Conservation (phyloP, 305 asterid genomes). For the Solanum hybrid region DNA sequence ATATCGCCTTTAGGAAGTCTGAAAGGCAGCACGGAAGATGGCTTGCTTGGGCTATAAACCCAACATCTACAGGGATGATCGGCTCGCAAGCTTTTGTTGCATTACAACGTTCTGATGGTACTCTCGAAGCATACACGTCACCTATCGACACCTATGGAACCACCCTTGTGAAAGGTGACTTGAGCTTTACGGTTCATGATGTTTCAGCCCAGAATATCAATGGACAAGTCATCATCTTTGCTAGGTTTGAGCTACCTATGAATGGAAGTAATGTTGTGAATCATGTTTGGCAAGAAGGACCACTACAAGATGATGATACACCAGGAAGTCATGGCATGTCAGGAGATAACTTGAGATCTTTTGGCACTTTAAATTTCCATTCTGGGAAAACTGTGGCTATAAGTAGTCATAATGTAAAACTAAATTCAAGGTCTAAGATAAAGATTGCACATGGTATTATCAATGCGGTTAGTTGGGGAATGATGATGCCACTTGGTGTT, state of each 20-base stretch:
- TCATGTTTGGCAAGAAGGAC: constrained; percentile 3
- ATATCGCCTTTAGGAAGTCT: neutral
- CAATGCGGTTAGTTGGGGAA: neutral
- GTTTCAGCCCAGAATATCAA: neutral
- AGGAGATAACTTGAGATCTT: neutral
- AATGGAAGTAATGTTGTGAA: neutral
- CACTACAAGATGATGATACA: neutral
- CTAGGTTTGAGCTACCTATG: neutral
- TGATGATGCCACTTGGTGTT: neutral
- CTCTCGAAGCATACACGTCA: neutral
- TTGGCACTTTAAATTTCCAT: neutral
- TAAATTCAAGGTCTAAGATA: neutral
- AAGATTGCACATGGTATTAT: neutral
- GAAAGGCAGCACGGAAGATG: neutral
- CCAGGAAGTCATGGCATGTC: neutral
- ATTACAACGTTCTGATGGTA: neutral
- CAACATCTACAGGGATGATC: neutral
- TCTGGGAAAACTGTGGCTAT: neutral
- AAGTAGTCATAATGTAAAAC: neutral
- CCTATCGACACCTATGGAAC: neutral
- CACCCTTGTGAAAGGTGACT: neutral
- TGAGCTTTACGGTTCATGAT: neutral
- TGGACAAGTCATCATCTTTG: neutral
- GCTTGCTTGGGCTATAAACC: constrained; percentile 4
- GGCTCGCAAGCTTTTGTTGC: neutral